Conservation (phyloP, 495 filamentous ascomycete species). For the Pyronema domesticum region DNA sequence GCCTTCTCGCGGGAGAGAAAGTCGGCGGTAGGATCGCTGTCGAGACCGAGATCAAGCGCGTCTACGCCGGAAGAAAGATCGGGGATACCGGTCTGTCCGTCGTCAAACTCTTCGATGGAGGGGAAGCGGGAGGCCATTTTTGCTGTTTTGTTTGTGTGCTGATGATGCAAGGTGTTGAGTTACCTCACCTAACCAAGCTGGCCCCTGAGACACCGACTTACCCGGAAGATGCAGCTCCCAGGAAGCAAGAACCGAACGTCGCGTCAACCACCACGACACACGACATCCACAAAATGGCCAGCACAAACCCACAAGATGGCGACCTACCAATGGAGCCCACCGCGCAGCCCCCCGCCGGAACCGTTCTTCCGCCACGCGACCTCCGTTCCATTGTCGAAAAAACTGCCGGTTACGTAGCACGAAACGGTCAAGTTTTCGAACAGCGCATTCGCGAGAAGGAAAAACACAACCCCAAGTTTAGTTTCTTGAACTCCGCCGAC, state of each 20-base stretch:
- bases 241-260: neutral
- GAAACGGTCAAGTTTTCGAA: slow-evolving; percentile 70
- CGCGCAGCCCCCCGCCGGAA: slow-evolving; percentile 60
- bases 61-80: slow-evolving; percentile 11
- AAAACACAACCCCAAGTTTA: slow-evolving; percentile 72
- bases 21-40: slow-evolving; percentile 39
- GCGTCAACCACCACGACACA: slow-evolving; percentile 3
- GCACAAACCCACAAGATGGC: slow-evolving; percentile 2
- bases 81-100: slow-evolving; percentile 41
- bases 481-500: slow-evolving; percentile 66
- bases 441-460: slow-evolving; percentile 71
- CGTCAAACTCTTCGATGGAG: slow-evolving; percentile 88
- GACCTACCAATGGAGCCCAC: slow-evolving; percentile 25
- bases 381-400: slow-evolving; percentile 77
- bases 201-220: slow-evolving; percentile 1
- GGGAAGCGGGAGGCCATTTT: slow-evolving; percentile 93
- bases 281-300: slow-evolving; percentile 4
- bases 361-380: slow-evolving; percentile 71
- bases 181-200: neutral
- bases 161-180: neutral
- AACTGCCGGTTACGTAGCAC: slow-evolving; percentile 83
- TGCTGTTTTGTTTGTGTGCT: neutral
- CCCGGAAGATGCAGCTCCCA: neutral
- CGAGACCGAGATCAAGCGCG: slow-evolving; percentile 25
- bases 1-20: slow-evolving; percentile 84